Percentiles rank a stretch among this genome's conserved stretches.
These are phyloP conservation scores for Coix lacrymajobi DNA, from an alignment of 176 grass and related monocot genomes.

Conservation along the genomic window DNA sequence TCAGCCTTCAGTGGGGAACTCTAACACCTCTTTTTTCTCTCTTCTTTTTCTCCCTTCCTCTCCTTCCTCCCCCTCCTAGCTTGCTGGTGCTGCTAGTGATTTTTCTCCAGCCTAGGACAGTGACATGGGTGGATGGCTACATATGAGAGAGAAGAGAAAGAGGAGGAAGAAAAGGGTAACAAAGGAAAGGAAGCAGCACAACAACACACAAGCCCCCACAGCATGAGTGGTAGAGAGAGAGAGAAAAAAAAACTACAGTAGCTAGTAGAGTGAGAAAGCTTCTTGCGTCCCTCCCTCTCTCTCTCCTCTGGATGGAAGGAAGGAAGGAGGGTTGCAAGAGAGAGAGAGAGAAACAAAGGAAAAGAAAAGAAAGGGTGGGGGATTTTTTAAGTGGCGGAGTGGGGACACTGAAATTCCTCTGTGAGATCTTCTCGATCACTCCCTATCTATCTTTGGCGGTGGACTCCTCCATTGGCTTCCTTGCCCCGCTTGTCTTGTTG, in stretches of 20 bases:
- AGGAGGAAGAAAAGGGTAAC: neutral
- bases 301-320: neutral
- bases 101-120: neutral
- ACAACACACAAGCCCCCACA: neutral
- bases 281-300: neutral
- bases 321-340: neutral
- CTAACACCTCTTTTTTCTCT: neutral
- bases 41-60: neutral
- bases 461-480: constrained; percentile 21
- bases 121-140: neutral
- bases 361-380: neutral
- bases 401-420: constrained; percentile 76
- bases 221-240: neutral
- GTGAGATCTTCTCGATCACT: constrained; percentile 38
- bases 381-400: constrained; percentile 23
- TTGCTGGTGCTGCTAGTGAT: neutral
- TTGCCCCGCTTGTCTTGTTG: neutral
- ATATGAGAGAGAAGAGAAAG: neutral
- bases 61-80: too few relatives aligned
- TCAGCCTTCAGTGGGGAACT: constrained; percentile 1
- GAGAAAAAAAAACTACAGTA: too few relatives aligned
- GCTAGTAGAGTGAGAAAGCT: neutral
- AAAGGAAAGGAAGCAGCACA: neutral
- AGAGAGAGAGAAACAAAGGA: neutral
- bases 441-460: constrained; percentile 38